These are phyloP conservation scores for Chytridium lagenaria DNA, from an alignment of 371 early-diverging fungal species.

Conservation along the genomic window DNA sequence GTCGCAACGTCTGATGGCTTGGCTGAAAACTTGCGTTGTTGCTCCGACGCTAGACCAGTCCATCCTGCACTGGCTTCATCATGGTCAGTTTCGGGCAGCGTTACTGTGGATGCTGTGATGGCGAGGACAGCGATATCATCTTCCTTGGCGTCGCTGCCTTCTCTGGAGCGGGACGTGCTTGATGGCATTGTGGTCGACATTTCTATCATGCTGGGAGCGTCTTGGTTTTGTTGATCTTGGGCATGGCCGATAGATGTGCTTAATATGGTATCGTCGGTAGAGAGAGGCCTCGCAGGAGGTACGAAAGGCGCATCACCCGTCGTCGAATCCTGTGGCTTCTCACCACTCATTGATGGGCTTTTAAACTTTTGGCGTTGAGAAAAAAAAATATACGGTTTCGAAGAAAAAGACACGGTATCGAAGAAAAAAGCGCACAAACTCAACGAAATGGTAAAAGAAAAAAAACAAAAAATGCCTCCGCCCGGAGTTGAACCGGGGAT, in stretches of 20 bases:
- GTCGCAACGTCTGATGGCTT: background rate
- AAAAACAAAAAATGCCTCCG: too few relatives aligned
- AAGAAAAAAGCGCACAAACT: too few relatives aligned
- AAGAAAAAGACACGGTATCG: too few relatives aligned
- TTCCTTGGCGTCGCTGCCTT: background rate
- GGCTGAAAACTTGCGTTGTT: background rate
- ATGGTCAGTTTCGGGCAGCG: background rate
- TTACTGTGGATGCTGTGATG: too few relatives aligned
- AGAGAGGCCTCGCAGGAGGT: conserved; percentile 1
- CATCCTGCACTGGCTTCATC: background rate
- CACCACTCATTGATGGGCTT: too few relatives aligned
- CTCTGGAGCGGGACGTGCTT: background rate
- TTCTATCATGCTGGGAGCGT: background rate
- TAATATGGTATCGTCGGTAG: conserved; percentile 1
- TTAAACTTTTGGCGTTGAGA: too few relatives aligned
- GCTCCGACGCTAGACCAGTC: background rate
- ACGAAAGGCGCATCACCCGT: too few relatives aligned
- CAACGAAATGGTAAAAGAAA: too few relatives aligned
- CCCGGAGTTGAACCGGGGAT: too few relatives aligned
- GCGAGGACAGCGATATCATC: background rate
- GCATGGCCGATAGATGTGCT: background rate
- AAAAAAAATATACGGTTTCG: too few relatives aligned
- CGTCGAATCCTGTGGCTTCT: too few relatives aligned
- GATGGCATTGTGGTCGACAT: conserved; percentile 6
- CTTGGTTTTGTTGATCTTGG: background rate